Conservation (phyloP, 2,329 filamentous ascomycete species). For the Exophiala sideris region DNA sequence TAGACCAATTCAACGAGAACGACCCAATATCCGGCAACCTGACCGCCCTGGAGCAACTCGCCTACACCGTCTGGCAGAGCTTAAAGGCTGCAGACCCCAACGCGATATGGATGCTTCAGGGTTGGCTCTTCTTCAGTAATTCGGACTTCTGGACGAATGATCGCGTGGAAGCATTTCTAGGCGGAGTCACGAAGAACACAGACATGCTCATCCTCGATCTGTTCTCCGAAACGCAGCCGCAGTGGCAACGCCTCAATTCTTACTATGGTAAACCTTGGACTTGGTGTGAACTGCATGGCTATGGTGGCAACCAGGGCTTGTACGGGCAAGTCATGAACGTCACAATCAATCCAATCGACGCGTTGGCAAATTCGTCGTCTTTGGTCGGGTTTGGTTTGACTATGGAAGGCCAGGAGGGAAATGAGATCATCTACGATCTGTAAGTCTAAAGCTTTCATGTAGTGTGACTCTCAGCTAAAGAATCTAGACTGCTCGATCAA, state of each 20-base stretch:
- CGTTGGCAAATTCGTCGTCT: slow-evolving; percentile 40
- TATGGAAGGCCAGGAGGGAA: slow-evolving; percentile 52
- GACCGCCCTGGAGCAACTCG: slow-evolving; percentile 44
- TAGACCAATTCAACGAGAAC: slow-evolving; percentile 56
- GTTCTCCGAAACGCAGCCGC: slow-evolving; percentile 48
- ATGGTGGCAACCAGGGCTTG: slow-evolving; percentile 49
- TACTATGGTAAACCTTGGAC: slow-evolving; percentile 55
- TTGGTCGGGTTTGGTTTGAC: slow-evolving; percentile 50
- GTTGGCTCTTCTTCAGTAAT: slow-evolving; percentile 50
- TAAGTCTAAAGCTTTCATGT: not conserved
- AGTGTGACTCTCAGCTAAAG: not conserved
- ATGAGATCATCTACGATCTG: slow-evolving; percentile 52
- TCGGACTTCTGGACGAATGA: slow-evolving; percentile 45
- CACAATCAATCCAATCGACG: slow-evolving; percentile 47
- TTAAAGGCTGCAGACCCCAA: slow-evolving; percentile 48
- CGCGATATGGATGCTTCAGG: slow-evolving; percentile 53
- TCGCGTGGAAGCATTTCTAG: slow-evolving; percentile 49
- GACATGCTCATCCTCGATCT: slow-evolving; percentile 54
- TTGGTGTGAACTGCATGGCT: slow-evolving; percentile 53
- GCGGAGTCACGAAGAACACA: slow-evolving; percentile 41
- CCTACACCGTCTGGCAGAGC: slow-evolving; percentile 44
- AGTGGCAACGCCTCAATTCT: slow-evolving; percentile 50
- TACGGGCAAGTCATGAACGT: slow-evolving; percentile 52
- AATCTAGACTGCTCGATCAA: slow-evolving; percentile 43
- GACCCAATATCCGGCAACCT: slow-evolving; percentile 46